phyloP scores from a whole-genome alignment of 164 flowering plant genomes.

The Vitis labrusca region DNA sequence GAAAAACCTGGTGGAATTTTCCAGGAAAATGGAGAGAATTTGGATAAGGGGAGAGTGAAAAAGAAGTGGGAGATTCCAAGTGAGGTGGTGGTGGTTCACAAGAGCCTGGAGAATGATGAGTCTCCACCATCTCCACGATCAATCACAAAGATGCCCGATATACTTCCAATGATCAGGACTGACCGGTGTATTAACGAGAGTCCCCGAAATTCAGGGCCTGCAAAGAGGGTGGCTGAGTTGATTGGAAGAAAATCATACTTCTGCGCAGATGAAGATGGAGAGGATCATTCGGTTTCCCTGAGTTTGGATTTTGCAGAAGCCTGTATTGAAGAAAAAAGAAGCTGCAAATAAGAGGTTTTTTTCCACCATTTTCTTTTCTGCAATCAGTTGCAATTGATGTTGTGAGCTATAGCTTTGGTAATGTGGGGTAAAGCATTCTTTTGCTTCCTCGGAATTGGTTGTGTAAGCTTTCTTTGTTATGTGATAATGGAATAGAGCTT shows the following conservation, averaged over 20 bases:
- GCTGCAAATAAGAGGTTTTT: neutral
- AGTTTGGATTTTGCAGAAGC: slow-evolving; percentile 60
- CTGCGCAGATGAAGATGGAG: slow-evolving; percentile 25
- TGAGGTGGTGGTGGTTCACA: slow-evolving; percentile 27
- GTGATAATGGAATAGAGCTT: slow-evolving; percentile 5
- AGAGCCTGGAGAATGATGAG: slow-evolving; percentile 14
- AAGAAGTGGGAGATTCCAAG: slow-evolving; percentile 66
- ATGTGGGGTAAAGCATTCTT: slow-evolving; percentile 13
- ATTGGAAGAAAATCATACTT: slow-evolving; percentile 54
- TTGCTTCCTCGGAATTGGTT: neutral
- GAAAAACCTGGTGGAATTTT: slow-evolving; percentile 15
- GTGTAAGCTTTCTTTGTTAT: slow-evolving; percentile 6
- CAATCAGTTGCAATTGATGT: neutral
- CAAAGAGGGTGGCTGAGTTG: slow-evolving; percentile 73
- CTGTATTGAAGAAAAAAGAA: slow-evolving; percentile 8
- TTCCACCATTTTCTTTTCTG: neutral
- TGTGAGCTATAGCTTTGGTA: slow-evolving; percentile 21
- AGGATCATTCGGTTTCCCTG: slow-evolving; percentile 47
- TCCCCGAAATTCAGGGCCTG: slow-evolving; percentile 85
- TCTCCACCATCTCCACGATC: slow-evolving; percentile 21
- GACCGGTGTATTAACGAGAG: slow-evolving; percentile 40
- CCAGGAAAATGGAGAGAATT: slow-evolving; percentile 15
- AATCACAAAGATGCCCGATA: slow-evolving; percentile 19
- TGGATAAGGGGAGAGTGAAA: slow-evolving; percentile 34
- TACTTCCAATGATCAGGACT: slow-evolving; percentile 63